phyloP scores from a whole-genome alignment of 139 green algal species.

The Coccomyxa sp. region DNA sequence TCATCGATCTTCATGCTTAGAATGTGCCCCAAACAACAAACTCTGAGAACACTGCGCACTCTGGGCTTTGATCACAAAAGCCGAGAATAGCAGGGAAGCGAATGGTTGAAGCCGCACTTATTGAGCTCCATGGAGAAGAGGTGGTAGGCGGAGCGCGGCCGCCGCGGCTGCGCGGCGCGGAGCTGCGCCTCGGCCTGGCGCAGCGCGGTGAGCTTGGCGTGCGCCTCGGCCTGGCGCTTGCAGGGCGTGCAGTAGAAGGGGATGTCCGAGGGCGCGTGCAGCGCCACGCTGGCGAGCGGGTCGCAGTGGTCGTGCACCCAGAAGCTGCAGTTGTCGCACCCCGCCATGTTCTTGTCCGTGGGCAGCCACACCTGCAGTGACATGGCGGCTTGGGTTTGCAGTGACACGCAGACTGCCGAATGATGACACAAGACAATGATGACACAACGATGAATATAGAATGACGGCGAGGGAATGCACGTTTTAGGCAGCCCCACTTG shows the following conservation, averaged over 20 bases:
- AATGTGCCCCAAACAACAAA: too few species aligned
- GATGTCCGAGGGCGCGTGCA: slow-evolving; percentile 2
- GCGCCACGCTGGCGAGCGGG: neutral
- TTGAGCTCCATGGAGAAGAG: slow-evolving; percentile 22
- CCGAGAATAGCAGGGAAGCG: too few species aligned
- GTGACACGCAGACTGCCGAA: too few species aligned
- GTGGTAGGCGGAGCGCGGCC: slow-evolving; percentile 16
- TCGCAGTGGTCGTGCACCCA: slow-evolving; percentile 34
- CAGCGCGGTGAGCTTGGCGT: slow-evolving; percentile 15
- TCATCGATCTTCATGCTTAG: too few species aligned
- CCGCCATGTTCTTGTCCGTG: slow-evolving; percentile 36
- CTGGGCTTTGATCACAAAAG: too few species aligned
- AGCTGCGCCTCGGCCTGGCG: slow-evolving; percentile 12
- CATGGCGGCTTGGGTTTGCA: too few species aligned
- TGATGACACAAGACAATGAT: too few species aligned
- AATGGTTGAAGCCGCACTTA: slow-evolving; percentile 7
- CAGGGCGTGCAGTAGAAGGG: slow-evolving; percentile 23
- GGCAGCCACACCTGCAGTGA: slow-evolving; percentile 13
- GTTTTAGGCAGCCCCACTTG: too few species aligned
- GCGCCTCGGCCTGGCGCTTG: slow-evolving; percentile 1
- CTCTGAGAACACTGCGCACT: too few species aligned
- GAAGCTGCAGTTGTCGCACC: slow-evolving; percentile 33
- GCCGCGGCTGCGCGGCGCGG: slow-evolving; percentile 10
- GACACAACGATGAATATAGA: too few species aligned
- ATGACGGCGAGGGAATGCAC: too few species aligned